Evolutionary conservation across 2,329 filamentous ascomycete species (phyloP).

Genomic region (Hypoxylon sp.): DNA sequence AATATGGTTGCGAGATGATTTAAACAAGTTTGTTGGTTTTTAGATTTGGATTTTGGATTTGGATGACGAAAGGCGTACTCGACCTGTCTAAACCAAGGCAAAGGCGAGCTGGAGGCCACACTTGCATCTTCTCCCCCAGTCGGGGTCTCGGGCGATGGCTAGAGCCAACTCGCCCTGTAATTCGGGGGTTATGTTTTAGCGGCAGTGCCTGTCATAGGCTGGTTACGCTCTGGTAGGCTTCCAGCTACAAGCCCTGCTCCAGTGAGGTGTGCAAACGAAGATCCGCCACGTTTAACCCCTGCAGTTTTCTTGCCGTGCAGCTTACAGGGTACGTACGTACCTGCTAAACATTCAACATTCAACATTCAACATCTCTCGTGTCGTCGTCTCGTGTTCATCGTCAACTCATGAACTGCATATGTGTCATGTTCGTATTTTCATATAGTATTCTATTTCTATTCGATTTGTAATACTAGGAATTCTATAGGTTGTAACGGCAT

Average conservation of each 20-base stretch:
- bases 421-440: too few species aligned
- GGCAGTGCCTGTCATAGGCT: conserved; percentile 13
- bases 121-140: conserved; percentile 23
- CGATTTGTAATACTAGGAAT: too few species aligned
- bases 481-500: background rate
- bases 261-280: conserved; percentile 2
- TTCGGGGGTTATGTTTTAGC: conserved; percentile 9
- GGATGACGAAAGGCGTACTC: conserved; percentile 28
- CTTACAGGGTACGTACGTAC: conserved; percentile 4
- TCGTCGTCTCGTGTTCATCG: too few species aligned
- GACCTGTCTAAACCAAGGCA: conserved; percentile 6
- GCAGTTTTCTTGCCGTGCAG: conserved; percentile 1
- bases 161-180: conserved; percentile 1
- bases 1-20: background rate
- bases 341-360: background rate
- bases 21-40: conserved; percentile 4
- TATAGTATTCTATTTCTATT: too few species aligned
- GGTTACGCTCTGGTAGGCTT: conserved; percentile 8
- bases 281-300: conserved; percentile 22
- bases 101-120: conserved; percentile 22
- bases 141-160: conserved; percentile 8
- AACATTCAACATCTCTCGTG: conserved; percentile 1
- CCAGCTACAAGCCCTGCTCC: background rate
- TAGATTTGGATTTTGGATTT: conserved; percentile 13
- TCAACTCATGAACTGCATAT: too few species aligned